Evolutionary conservation across 2,329 filamentous ascomycete species (phyloP), one percentile per base, ranked within the genome.

Genomic region (Trematosphaeria pertusa): DNA sequence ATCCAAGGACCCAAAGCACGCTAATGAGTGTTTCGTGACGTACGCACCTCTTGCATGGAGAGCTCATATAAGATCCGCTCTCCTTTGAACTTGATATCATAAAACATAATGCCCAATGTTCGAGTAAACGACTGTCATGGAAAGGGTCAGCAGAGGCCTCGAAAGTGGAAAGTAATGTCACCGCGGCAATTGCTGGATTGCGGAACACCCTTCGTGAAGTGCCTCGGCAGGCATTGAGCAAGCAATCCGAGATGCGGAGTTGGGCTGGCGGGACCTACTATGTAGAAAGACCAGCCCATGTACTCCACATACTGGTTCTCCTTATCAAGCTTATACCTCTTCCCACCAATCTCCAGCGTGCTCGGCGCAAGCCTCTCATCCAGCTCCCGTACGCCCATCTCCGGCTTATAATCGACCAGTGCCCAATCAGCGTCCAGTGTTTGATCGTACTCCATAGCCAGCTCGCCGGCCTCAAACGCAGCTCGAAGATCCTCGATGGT

Each of bases 51-150:
- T 61, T 84, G 78, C 3, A 84, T 69, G 1, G 76, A 75, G 1
- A 85, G 69, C 53, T 85, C 81, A 47, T 83, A 84, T 4, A 85
- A 64, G 9, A 84, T 69, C 2, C 79, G 69, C 48, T 83, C 74
- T 9, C 78, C 80, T 53, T 81, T 79, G 71, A 78, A 82, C 15
- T 72, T 70, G 37, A 85, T 78, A 49, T 84, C 77, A 54, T 79
- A 78, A 2, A 84, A 66, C 10, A 73, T 63, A 37, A 84, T 69
- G 0, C 80, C 81, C 0, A 74, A 73, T 42, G 80, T 79, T 8
- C 74, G 69, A 1, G 68, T 73, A 47, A 79, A 81, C 3, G 70
- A 72, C n/a, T n/a, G n/a, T n/a, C n/a, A n/a, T n/a, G n/a, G n/a
- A n/a, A n/a, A n/a, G n/a, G n/a, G n/a, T n/a, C n/a, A n/a, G n/a